Conservation (phyloP, 2,329 filamentous ascomycete genomes). For the Tolypocladium amazonense region DNA sequence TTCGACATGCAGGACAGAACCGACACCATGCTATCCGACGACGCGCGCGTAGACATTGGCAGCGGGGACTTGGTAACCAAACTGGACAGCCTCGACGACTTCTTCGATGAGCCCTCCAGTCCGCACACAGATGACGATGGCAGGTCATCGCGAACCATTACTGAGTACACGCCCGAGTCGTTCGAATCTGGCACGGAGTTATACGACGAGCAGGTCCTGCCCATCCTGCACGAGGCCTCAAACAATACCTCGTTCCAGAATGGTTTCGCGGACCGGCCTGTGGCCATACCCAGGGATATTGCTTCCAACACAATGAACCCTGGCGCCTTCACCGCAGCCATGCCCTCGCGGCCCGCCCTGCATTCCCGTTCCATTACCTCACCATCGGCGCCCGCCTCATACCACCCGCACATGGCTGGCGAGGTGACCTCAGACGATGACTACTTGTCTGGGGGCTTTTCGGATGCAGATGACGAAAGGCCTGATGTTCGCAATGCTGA, state of each 20-base stretch:
- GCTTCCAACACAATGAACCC: conserved; percentile 54
- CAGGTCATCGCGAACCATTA: conserved; percentile 51
- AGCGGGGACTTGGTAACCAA: conserved; percentile 69
- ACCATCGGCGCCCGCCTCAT: conserved; percentile 50
- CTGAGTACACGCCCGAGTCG: conserved; percentile 52
- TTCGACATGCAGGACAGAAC: conserved; percentile 64
- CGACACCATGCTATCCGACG: conserved; percentile 89
- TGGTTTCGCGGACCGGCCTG: conserved; percentile 67
- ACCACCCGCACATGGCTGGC: conserved; percentile 40
- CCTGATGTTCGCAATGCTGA: conserved; percentile 27
- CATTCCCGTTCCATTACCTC: conserved; percentile 81
- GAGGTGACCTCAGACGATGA: conserved; percentile 72
- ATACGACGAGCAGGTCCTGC: conserved; percentile 87
- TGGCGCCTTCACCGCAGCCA: conserved; percentile 40
- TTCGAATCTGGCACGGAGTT: conserved; percentile 70
- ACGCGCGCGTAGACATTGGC: conserved; percentile 58
- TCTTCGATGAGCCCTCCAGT: conserved; percentile 61
- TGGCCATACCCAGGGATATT: conserved; percentile 47
- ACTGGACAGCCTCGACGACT: conserved; percentile 69
- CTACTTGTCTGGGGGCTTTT: conserved; percentile 60
- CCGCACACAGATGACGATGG: conserved; percentile 49
- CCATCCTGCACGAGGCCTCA: conserved; percentile 78
- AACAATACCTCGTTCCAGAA: conserved; percentile 79
- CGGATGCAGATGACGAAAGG: conserved; percentile 60
- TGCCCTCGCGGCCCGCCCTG: conserved; percentile 50